These are phyloP conservation scores for Ogataea angusta DNA, from an alignment of 805 yeast genomes.

Conservation along the genomic window DNA sequence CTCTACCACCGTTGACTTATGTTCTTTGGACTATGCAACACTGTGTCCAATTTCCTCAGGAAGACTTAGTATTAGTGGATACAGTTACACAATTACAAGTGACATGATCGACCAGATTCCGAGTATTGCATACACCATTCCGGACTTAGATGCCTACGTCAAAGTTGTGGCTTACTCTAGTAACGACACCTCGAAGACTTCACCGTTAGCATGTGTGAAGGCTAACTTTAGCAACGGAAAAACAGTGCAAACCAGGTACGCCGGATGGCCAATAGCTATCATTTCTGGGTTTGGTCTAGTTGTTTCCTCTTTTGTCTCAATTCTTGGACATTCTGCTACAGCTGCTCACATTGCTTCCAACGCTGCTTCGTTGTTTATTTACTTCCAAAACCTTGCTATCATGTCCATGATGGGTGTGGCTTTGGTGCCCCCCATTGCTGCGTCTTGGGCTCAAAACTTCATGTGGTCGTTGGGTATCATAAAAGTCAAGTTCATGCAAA, in stretches of 20 bases:
- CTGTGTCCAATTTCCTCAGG: slow-evolving; percentile 88
- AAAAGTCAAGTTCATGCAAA: slow-evolving; percentile 70
- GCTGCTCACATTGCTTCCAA: slow-evolving; percentile 98
- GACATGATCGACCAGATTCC: slow-evolving; percentile 59
- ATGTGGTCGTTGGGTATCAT: slow-evolving; percentile 95
- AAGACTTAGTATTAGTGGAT: slow-evolving; percentile 61
- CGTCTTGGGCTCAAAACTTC: slow-evolving; percentile 97
- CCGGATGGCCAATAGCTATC: slow-evolving; percentile 95
- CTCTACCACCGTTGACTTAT: slow-evolving; percentile 54
- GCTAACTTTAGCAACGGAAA: slow-evolving; percentile 84
- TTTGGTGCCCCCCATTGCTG: slow-evolving; percentile 91
- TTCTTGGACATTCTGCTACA: slow-evolving; percentile 84
- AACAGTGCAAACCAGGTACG: slow-evolving; percentile 89
- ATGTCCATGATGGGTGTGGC: slow-evolving; percentile 95
- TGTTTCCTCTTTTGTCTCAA: slow-evolving; percentile 82
- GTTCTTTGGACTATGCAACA: slow-evolving; percentile 51
- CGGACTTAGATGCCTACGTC: slow-evolving; percentile 92
- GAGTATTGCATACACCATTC: slow-evolving; percentile 80
- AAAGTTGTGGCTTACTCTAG: slow-evolving; percentile 60
- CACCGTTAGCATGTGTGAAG: slow-evolving; percentile 84
- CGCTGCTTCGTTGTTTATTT: slow-evolving; percentile 85
- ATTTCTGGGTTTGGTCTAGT: slow-evolving; percentile 83
- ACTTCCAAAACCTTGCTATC: slow-evolving; percentile 90
- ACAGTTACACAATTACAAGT: slow-evolving; percentile 39
- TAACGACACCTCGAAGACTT: slow-evolving; percentile 38